Conservation (phyloP, 2,329 filamentous ascomycete species). For the Akanthomyces muscarius region DNA sequence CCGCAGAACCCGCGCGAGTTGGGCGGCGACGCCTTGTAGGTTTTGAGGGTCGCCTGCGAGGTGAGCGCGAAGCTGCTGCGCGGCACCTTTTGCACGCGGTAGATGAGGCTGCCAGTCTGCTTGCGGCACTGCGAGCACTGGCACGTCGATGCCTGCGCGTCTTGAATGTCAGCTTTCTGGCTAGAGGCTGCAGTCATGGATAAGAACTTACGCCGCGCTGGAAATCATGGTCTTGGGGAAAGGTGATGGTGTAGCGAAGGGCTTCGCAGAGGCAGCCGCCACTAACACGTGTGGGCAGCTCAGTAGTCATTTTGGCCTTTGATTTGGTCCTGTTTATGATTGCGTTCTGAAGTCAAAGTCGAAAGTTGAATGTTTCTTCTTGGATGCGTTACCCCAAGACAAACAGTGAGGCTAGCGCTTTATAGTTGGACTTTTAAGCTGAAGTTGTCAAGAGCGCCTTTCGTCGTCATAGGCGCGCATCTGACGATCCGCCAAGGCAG, state of each 20-base stretch:
- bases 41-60: constrained; percentile 31
- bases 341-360: too few species aligned
- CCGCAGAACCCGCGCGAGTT: constrained; percentile 46
- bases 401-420: background rate
- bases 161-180: background rate
- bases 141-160: constrained; percentile 41
- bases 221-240: constrained; percentile 44
- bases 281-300: constrained; percentile 34
- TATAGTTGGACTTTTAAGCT: background rate
- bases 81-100: constrained; percentile 37
- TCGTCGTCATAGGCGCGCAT: constrained; percentile 5
- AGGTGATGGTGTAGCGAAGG: constrained; percentile 46
- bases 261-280: constrained; percentile 51
- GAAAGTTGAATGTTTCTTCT: too few species aligned
- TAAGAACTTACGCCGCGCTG: constrained; percentile 26
- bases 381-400: background rate
- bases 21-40: constrained; percentile 38
- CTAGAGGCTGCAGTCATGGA: too few species aligned
- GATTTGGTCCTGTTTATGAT: background rate
- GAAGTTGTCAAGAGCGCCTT: constrained; percentile 11
- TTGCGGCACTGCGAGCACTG: constrained; percentile 55
- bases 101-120: constrained; percentile 45
- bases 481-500: background rate
- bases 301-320: background rate
- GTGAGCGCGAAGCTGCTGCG: constrained; percentile 33